phyloP scores from a whole-genome alignment of 306 rosid genomes.

The Malus sylvestris region DNA sequence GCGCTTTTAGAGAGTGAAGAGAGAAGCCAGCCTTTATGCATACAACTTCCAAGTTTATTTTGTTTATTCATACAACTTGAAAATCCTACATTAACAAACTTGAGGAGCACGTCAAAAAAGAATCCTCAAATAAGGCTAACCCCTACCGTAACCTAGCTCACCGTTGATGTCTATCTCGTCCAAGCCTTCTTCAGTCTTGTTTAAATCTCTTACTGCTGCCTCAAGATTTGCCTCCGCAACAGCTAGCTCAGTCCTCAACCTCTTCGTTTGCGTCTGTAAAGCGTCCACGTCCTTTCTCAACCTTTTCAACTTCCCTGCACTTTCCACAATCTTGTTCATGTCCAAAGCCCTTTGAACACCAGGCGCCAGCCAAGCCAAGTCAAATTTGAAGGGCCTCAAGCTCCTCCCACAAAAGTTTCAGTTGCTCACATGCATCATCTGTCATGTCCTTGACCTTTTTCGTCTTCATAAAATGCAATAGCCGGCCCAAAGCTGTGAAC shows the following conservation, averaged over 20 bases:
- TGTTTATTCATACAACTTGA: too few species aligned
- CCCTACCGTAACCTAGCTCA: not conserved
- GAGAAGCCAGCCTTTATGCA: too few species aligned
- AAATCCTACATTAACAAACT: too few species aligned
- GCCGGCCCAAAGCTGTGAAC: not conserved
- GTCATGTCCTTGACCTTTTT: not conserved
- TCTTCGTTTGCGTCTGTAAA: not conserved
- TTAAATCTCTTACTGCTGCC: not conserved
- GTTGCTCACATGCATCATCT: not conserved
- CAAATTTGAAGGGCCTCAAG: not conserved
- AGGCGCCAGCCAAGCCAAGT: slow-evolving; percentile 5
- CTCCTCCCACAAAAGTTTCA: not conserved
- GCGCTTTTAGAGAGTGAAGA: too few species aligned
- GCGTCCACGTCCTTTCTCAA: not conserved
- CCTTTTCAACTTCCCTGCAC: not conserved
- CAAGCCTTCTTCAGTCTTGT: not conserved
- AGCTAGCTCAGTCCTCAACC: not conserved
- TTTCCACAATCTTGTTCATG: not conserved
- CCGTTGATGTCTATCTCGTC: not conserved
- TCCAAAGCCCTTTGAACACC: not conserved
- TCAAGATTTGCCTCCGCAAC: not conserved
- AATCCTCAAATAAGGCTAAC: not conserved
- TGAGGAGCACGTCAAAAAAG: too few species aligned
- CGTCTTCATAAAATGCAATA: not conserved
- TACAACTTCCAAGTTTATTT: too few species aligned